A percentile compares a stretch with the other conserved stretches of the same genome.
Evolutionary conservation across 2,329 filamentous ascomycete genomes (phyloP).

Genomic region (Phyllachora maydis): DNA sequence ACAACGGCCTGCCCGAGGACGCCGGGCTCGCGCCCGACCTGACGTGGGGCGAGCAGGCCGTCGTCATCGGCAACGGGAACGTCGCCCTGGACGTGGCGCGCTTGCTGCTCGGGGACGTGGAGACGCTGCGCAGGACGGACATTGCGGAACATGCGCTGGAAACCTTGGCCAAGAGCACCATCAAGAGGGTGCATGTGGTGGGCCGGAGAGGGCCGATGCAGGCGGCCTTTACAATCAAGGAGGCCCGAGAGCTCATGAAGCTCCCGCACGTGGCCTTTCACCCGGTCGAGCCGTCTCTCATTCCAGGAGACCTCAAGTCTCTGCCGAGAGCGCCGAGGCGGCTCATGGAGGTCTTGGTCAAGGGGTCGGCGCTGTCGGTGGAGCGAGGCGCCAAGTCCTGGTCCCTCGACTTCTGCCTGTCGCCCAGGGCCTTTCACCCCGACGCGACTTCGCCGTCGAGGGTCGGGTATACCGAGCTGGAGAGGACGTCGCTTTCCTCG

Average conservation of each 20-base stretch:
- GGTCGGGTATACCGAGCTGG: constrained; percentile 49
- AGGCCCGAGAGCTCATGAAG: constrained; percentile 71
- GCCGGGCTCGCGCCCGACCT: constrained; percentile 53
- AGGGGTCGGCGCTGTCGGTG: constrained; percentile 46
- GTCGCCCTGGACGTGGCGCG: constrained; percentile 87
- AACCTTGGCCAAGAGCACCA: constrained; percentile 45
- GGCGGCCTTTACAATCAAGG: constrained; percentile 91
- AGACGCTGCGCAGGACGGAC: constrained; percentile 60
- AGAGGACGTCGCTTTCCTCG: constrained; percentile 33
- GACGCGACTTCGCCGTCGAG: constrained; percentile 18
- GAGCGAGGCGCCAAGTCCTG: constrained; percentile 42
- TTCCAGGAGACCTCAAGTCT: constrained; percentile 48
- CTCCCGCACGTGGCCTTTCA: constrained; percentile 53
- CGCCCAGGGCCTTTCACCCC: constrained; percentile 48
- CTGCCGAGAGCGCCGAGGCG: constrained; percentile 58
- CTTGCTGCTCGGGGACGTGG: constrained; percentile 59
- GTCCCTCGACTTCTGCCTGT: constrained; percentile 72
- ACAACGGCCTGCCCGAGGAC: constrained; percentile 83
- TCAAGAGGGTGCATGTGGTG: constrained; percentile 70
- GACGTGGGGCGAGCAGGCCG: constrained; percentile 54
- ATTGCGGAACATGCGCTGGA: constrained; percentile 74
- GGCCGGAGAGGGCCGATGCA: constrained; percentile 78
- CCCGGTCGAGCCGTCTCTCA: constrained; percentile 40
- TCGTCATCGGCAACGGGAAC: constrained; percentile 88
- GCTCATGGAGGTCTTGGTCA: constrained; percentile 61